These are phyloP conservation scores for Leishmania tarentolae DNA, from an alignment of 208 protist genomes.

Conservation along the genomic window DNA sequence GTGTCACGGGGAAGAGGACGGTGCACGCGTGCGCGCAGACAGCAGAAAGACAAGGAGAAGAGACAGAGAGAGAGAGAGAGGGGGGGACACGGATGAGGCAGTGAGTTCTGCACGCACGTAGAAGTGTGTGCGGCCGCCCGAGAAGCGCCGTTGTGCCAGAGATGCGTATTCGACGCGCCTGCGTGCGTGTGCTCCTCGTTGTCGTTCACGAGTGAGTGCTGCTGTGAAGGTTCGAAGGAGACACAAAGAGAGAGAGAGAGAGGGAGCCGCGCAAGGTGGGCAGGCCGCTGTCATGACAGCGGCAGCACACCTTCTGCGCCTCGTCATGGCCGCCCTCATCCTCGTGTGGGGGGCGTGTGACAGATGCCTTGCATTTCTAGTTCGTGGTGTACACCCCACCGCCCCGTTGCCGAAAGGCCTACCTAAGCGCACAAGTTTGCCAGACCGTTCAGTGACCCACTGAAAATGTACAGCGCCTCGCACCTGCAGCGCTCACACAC, in stretches of 20 bases:
- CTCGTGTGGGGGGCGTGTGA: neutral
- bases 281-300: neutral
- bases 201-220: neutral
- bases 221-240: neutral
- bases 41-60: neutral
- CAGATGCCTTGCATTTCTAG: neutral
- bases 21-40: neutral
- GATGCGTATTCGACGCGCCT: neutral
- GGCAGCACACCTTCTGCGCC: neutral
- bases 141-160: no score
- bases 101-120: no score
- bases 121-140: no score
- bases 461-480: neutral
- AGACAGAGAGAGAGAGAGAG: neutral
- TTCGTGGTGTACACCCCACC: neutral
- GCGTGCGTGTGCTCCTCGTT: neutral
- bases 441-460: slow-evolving; percentile 8
- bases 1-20: no score
- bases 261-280: neutral
- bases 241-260: no score
- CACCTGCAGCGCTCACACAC: neutral
- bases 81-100: no score
- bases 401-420: neutral
- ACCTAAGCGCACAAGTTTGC: neutral
- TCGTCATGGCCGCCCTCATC: neutral